phyloP scores from a whole-genome alignment of 345 rosid genomes.

The Syzygium grande region DNA sequence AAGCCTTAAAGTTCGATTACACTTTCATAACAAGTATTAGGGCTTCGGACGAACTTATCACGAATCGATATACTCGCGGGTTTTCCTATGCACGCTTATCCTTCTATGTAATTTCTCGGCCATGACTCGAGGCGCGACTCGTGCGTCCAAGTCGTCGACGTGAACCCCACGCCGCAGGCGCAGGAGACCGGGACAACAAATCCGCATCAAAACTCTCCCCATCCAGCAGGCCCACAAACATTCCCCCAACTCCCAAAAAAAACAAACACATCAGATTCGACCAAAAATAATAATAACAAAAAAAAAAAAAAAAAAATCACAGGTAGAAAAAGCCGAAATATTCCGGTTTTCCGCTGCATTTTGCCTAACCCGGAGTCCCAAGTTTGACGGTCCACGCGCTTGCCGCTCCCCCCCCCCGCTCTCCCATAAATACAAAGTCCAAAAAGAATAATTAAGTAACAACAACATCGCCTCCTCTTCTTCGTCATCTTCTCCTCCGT shows the following conservation, averaged over 20 bases:
- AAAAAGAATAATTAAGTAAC: neutral
- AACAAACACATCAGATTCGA: too few relatives aligned
- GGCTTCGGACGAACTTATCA: too few relatives aligned
- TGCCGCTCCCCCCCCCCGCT: neutral
- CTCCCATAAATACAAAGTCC: neutral
- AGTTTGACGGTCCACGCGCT: neutral
- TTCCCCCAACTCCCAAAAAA: neutral
- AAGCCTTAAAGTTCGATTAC: too few relatives aligned
- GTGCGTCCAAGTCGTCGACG: neutral
- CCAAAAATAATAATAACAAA: neutral
- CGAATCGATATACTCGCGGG: too few relatives aligned
- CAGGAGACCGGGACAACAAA: neutral
- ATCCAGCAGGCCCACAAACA: neutral
- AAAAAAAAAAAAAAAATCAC: neutral
- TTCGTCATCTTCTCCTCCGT: neutral
- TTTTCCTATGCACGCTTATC: too few relatives aligned
- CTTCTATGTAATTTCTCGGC: neutral
- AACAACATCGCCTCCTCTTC: neutral
- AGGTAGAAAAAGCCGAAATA: neutral
- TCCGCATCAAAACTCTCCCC: neutral
- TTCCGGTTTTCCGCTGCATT: neutral
- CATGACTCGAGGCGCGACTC: conserved; percentile 1
- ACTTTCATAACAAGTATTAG: too few relatives aligned
- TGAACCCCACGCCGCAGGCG: neutral
- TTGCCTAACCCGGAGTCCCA: neutral